Evolutionary conservation across 208 protist genomes (phyloP).

Genomic region (Blechomonas ayalai): DNA sequence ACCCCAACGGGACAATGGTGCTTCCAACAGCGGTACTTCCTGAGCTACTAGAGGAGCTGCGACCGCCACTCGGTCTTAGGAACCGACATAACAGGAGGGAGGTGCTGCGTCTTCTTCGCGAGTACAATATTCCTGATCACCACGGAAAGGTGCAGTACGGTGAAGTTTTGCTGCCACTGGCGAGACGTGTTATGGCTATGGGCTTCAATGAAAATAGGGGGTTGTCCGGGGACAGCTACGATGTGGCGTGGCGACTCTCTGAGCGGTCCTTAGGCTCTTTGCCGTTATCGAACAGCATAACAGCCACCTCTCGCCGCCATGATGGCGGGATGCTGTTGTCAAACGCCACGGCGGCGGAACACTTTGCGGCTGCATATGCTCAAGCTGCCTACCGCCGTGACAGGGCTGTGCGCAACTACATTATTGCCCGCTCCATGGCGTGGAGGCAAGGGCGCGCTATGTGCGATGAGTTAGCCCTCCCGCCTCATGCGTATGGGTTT

Average conservation of each 20-base stretch:
- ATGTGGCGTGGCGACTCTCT: constrained; percentile 62
- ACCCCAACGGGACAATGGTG: constrained; percentile 72
- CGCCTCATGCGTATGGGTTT: constrained; percentile 65
- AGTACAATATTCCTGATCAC: constrained; percentile 86
- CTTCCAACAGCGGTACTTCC: constrained; percentile 53
- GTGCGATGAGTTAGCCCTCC: constrained; percentile 47
- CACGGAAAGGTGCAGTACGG: constrained; percentile 79
- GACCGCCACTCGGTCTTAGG: constrained; percentile 73
- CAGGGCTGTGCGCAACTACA: constrained; percentile 44
- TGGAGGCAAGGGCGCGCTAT: constrained; percentile 50
- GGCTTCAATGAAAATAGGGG: constrained; percentile 54
- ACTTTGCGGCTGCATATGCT: constrained; percentile 77
- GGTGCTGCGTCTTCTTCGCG: constrained; percentile 66
- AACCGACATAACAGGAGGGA: constrained; percentile 64
- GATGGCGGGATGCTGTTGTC: background rate
- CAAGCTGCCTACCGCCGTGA: constrained; percentile 82
- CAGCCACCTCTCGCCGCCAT: background rate
- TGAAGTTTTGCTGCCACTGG: constrained; percentile 78
- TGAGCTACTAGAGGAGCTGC: constrained; percentile 68
- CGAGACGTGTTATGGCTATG: constrained; percentile 76
- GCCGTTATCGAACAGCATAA: constrained; percentile 6
- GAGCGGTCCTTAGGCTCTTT: constrained; percentile 47
- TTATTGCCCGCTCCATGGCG: constrained; percentile 30
- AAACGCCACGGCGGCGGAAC: constrained; percentile 51
- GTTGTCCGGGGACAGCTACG: constrained; percentile 29